Percentiles rank a stretch among this genome's conserved stretches.
These are phyloP conservation scores for Cladophialophora bantiana DNA, from an alignment of 2,329 filamentous ascomycete species.

Conservation along the genomic window DNA sequence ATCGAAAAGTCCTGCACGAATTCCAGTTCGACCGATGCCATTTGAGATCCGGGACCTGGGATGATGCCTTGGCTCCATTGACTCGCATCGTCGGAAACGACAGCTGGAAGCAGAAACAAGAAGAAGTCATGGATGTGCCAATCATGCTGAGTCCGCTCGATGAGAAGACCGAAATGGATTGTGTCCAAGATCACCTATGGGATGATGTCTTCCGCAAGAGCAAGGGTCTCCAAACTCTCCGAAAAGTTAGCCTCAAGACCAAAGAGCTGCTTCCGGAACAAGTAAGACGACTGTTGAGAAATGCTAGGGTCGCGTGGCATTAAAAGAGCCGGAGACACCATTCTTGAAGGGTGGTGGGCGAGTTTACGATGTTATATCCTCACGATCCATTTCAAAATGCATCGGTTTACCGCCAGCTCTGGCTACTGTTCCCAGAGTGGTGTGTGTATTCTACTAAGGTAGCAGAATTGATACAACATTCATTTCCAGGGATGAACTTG, in stretches of 20 bases:
- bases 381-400: neutral
- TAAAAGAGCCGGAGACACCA: slow-evolving; percentile 6
- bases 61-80: slow-evolving; percentile 79
- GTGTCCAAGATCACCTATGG: slow-evolving; percentile 42
- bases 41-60: slow-evolving; percentile 76
- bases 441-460: neutral
- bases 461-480: slow-evolving; percentile 9
- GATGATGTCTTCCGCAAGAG: slow-evolving; percentile 36
- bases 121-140: slow-evolving; percentile 50
- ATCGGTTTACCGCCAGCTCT: slow-evolving; percentile 13
- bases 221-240: slow-evolving; percentile 32
- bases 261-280: slow-evolving; percentile 36
- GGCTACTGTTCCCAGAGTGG: slow-evolving; percentile 37
- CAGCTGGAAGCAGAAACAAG: slow-evolving; percentile 48
- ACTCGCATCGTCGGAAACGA: slow-evolving; percentile 51
- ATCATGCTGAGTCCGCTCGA: slow-evolving; percentile 47
- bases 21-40: slow-evolving; percentile 81
- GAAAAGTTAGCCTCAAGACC: slow-evolving; percentile 33
- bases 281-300: slow-evolving; percentile 35
- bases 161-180: slow-evolving; percentile 38
- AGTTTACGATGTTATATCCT: neutral
- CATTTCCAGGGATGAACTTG: slow-evolving; percentile 1
- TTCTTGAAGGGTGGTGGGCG: neutral
- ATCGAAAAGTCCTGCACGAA: slow-evolving; percentile 73
- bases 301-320: slow-evolving; percentile 35